Evolutionary conservation across 306 rosid species (phyloP), one percentile per base, ranked within the genome.

Genomic region (Casuarina equisetifolia): DNA sequence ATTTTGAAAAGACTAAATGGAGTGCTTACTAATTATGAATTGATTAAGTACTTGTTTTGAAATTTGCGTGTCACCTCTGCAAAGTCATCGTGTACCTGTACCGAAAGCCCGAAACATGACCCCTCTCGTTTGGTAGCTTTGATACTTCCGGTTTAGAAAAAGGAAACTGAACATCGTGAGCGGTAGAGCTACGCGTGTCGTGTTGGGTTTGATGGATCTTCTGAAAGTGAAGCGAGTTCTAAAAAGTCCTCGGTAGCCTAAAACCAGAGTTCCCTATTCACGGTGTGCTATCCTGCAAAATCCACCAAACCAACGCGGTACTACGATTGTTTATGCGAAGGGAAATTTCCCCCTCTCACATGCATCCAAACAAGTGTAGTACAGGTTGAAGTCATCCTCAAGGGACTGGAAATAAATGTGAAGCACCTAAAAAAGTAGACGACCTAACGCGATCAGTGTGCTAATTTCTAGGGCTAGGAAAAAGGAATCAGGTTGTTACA

Each of bases 361-460:
- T 25, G 32, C 32, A 25, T 25, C 32, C 32, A 25, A 25, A 25
- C 32, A 25, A 25, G 82, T 73, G 70, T 67, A 25, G 67, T 57
- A 64, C 55, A 45, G 80, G 76, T 75, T 42, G 55, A 69, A 38
- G 71, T 74, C 64, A 7, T 15, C 15, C 43, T 79, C 74, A 74
- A 72, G 20, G 43, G 42, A 49, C 38, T 49, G 44, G n/a, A 84
- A 73, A 74, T 84, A 77, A 69, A 73, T 53, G 78, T 73, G 77
- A 76, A 58, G 32, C 32, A 74, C 84, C 80, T 73, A 77, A 74
- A 64, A 80, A 80, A 46, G 77, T 46, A 74, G 75, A 80, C 74
- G 64, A 61, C 84, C 78, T 40, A 77, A 80, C 82, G 48, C 69
- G 44, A 69, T 73, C 79, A 76, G 68, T 52, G 12, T 76, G 50